Percentiles rank a stretch among this genome's conserved stretches.
phyloP scores from a whole-genome alignment of 2,329 filamentous ascomycete genomes.

The Aspergillus sp. region DNA sequence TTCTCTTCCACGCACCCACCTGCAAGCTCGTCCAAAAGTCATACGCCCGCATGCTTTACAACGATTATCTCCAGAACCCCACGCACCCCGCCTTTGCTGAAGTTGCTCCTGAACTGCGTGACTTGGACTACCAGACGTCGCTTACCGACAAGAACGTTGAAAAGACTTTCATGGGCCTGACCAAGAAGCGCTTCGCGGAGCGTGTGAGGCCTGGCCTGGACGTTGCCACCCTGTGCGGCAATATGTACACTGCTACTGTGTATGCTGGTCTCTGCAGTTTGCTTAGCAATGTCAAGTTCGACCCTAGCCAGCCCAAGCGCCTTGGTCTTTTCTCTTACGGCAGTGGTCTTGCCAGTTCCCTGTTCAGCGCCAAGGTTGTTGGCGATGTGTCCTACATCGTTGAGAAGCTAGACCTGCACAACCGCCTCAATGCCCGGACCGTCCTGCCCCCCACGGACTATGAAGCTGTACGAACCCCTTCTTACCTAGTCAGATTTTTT shows the following conservation, averaged over 20 bases:
- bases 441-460: constrained; percentile 73
- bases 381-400: constrained; percentile 71
- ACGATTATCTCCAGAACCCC: constrained; percentile 77
- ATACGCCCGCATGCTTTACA: constrained; percentile 81
- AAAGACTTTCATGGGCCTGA: constrained; percentile 83
- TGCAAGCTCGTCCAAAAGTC: constrained; percentile 89
- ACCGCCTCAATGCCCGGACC: constrained; percentile 67
- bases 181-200: constrained; percentile 83
- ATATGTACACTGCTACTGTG: constrained; percentile 67
- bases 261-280: constrained; percentile 63
- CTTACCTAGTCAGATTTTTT: not conserved
- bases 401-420: constrained; percentile 71
- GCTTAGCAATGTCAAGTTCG: constrained; percentile 66
- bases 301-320: constrained; percentile 70
- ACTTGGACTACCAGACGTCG: constrained; percentile 79
- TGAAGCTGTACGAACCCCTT: constrained; percentile 65
- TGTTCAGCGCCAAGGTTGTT: constrained; percentile 68
- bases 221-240: constrained; percentile 74
- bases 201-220: constrained; percentile 74
- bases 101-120: constrained; percentile 74
- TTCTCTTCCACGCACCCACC: constrained; percentile 81
- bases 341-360: constrained; percentile 74
- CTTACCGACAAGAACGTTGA: constrained; percentile 80
- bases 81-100: constrained; percentile 71
- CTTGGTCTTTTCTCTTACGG: constrained; percentile 80